A percentile compares a stretch with the other conserved stretches of the same genome.
These are phyloP conservation scores for Nephelium lappaceum DNA, from an alignment of 345 rosid genomes.

Conservation along the genomic window DNA sequence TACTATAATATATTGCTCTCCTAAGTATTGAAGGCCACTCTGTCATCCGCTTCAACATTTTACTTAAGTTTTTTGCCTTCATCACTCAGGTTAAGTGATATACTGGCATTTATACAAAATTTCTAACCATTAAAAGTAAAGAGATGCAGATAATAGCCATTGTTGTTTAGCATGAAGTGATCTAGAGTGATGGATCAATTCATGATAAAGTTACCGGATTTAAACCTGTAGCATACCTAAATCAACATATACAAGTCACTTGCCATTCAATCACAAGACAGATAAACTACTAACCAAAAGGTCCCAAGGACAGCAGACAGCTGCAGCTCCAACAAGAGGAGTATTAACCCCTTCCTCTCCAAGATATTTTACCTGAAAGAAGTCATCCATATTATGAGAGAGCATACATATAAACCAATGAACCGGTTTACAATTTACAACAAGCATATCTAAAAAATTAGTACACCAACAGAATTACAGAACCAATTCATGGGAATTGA, in stretches of 20 bases:
- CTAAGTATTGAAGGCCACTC: neutral
- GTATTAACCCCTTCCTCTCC: constrained; percentile 34
- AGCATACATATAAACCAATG: neutral
- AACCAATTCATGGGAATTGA: neutral
- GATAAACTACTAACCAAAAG: constrained; percentile 34
- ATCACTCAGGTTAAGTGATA: neutral
- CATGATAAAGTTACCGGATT: neutral
- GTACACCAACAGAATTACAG: neutral
- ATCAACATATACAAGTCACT: neutral
- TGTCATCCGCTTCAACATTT: neutral
- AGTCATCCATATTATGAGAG: constrained; percentile 5
- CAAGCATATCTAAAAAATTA: neutral
- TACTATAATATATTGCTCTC: neutral
- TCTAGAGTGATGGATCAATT: neutral
- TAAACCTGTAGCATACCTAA: neutral
- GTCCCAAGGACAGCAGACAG: constrained; percentile 48
- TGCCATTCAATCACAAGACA: neutral
- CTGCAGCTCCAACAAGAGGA: constrained; percentile 45
- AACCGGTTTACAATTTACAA: neutral
- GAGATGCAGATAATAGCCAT: neutral
- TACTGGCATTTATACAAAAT: neutral
- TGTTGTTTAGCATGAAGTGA: neutral
- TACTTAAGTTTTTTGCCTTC: neutral
- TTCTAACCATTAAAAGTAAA: neutral
- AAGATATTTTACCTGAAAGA: constrained; percentile 46